phyloP scores from a whole-genome alignment of 1,284 basidiomycete species.

The Termitomyces sp. region DNA sequence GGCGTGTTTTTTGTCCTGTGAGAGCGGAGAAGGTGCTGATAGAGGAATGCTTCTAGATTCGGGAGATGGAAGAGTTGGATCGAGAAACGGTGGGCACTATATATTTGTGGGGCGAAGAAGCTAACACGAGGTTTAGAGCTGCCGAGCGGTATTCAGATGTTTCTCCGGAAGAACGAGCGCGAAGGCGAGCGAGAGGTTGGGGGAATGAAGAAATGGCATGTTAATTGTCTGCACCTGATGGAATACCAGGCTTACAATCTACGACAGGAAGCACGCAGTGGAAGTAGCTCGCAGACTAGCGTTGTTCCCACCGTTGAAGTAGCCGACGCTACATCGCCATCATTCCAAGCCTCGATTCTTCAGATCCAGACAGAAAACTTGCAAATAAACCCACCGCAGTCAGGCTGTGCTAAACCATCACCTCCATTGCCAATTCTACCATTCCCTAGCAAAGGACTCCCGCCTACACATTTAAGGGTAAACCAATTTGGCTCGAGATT shows the following conservation, averaged over 20 bases:
- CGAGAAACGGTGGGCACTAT: constrained; percentile 61
- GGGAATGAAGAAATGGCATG: constrained; percentile 33
- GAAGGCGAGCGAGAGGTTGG: constrained; percentile 67
- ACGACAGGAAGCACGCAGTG: constrained; percentile 15
- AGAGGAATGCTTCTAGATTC: constrained; percentile 42
- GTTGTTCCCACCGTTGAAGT: not conserved
- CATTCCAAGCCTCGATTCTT: constrained; percentile 20
- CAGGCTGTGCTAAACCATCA: constrained; percentile 18
- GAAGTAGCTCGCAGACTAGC: constrained; percentile 3
- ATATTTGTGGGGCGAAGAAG: not conserved
- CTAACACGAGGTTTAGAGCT: constrained; percentile 43
- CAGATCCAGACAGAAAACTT: constrained; percentile 43
- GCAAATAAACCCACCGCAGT: constrained; percentile 25
- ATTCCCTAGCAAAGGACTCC: constrained; percentile 44
- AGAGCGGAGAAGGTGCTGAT: constrained; percentile 8
- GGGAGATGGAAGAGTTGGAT: constrained; percentile 82
- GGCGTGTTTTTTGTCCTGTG: constrained; percentile 31
- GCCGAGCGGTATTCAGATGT: constrained; percentile 70
- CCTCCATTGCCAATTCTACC: constrained; percentile 37
- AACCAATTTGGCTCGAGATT: constrained; percentile 79
- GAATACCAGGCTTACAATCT: not conserved
- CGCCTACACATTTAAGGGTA: constrained; percentile 58
- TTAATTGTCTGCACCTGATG: not conserved
- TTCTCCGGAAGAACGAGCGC: constrained; percentile 49
- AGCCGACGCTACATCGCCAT: constrained; percentile 9